Evolutionary conservation across 2,329 filamentous ascomycete genomes (phyloP).

Genomic region (Zymoseptoria brevis): DNA sequence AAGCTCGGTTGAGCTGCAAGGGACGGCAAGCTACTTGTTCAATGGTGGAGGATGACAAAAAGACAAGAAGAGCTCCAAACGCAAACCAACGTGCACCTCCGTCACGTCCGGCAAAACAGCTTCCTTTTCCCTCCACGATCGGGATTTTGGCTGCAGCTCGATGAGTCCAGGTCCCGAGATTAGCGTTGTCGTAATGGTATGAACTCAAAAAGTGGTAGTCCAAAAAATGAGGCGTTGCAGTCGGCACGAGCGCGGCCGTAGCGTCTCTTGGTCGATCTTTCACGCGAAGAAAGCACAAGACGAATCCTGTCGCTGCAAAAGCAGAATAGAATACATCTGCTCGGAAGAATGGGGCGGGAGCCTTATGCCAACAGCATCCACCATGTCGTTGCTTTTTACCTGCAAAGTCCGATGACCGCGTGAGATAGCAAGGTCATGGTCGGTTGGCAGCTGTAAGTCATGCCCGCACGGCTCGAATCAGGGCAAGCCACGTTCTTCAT

Average conservation of each 20-base stretch:
- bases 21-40: background rate
- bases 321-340: background rate
- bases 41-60: background rate
- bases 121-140: background rate
- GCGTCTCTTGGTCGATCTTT: background rate
- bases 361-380: background rate
- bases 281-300: background rate
- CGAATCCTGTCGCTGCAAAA: background rate
- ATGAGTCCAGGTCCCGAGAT: background rate
- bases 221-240: background rate
- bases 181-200: background rate
- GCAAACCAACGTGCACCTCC: background rate
- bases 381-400: background rate
- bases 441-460: background rate
- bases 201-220: background rate
- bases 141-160: background rate
- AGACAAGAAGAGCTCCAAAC: background rate
- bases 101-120: background rate
- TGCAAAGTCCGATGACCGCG: background rate
- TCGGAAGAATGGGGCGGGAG: background rate
- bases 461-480: background rate
- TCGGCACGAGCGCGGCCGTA: background rate
- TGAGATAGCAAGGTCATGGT: background rate
- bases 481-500: background rate
- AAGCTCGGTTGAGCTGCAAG: background rate